A percentile compares a stretch with the other conserved stretches of the same genome.
Conservation (phyloP, 1,284 basidiomycete genomes). For the Heterobasidion irregulare region DNA sequence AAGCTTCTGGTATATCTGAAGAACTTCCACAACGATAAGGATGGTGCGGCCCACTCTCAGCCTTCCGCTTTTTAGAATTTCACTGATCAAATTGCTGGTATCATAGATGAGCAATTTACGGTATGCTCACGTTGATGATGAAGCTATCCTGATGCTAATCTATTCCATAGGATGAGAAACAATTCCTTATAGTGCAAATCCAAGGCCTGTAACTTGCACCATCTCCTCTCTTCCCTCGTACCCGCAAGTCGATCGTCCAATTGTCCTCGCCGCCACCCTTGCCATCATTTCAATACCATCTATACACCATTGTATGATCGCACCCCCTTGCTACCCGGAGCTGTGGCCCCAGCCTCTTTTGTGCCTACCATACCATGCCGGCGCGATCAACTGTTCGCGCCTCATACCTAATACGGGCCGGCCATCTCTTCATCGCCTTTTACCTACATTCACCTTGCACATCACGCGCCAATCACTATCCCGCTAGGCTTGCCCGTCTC, state of each 20-base stretch:
- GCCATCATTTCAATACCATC: not conserved
- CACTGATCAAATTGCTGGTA: not conserved
- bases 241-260: not conserved
- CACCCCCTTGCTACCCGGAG: not conserved
- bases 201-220: slow-evolving; percentile 54
- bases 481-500: not conserved
- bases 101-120: slow-evolving; percentile 86
- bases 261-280: not conserved
- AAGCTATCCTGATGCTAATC: not conserved
- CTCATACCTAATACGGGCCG: not conserved
- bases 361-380: not conserved
- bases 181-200: slow-evolving; percentile 91
- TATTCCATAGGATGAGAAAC: slow-evolving; percentile 77
- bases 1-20: slow-evolving; percentile 86
- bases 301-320: not conserved
- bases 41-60: slow-evolving; percentile 45
- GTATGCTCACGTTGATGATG: slow-evolving; percentile 27
- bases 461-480: not conserved
- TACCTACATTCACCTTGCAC: not conserved
- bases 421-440: not conserved
- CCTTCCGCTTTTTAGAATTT: slow-evolving; percentile 8
- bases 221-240: not conserved
- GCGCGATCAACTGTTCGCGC: not conserved
- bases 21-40: slow-evolving; percentile 97
- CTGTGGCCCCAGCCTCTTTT: not conserved